Evolutionary conservation across 805 yeast species (phyloP), one percentile per base, ranked within the genome.

Genomic region (Barnettozyma californica): DNA sequence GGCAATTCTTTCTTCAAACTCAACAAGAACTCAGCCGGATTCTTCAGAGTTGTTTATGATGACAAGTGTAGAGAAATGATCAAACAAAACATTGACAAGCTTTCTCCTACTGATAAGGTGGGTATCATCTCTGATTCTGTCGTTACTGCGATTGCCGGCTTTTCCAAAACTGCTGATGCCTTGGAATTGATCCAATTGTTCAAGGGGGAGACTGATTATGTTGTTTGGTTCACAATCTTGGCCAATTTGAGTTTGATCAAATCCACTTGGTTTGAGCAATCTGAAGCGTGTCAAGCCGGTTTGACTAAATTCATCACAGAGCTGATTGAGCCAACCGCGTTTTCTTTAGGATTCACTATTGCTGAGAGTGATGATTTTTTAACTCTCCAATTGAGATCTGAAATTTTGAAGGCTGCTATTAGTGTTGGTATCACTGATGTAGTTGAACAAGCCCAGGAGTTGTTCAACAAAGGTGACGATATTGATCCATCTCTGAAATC

Each of bases 81-180:
- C 54, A 86, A 86, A 46, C 59, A 74, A 43, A 77, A 77, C 23
- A 75, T 76, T 52, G 76, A 74, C 44, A 71, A 73, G 56, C 71
- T 87, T 52, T 72, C 87, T 10, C 79, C 81, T 21, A 84, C 83
- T 59, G 95, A 87, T 64, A 78, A 87, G 63, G 79, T 82, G 49
- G 92, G 91, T 37, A 73, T 84, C 53, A 83, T 86, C 36, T 81
- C 89, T 27, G 95, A 87, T 66, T 83, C 84, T 26, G 76, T 76
- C 31, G 75, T 85, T 6, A 73, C 85, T 53, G 78, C 91, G 6
- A 68, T 81, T 21, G 81, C 92, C 16, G 94, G 94, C 18, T 71
- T 76, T 56, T 75, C 83, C 41, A 69, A 81, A 25, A 78, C 90
- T 19, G 70, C 80, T 7, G 80, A 76, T 56, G 75, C 81, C 57